phyloP scores from a whole-genome alignment of 371 early-diverging fungal species.

The Smittium mucronatum region DNA sequence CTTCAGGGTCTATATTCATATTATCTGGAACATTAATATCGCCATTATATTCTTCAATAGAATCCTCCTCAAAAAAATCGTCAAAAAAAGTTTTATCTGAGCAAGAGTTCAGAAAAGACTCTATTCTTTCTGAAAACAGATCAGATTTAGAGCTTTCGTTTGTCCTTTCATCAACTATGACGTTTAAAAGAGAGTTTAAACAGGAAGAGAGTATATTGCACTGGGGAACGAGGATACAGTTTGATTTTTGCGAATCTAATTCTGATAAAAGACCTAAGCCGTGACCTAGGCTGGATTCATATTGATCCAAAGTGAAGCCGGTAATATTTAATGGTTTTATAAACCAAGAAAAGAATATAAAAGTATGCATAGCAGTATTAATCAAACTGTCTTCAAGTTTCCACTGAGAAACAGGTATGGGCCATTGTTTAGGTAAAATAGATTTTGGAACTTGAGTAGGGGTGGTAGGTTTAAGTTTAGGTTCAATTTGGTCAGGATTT shows the following conservation, averaged over 20 bases:
- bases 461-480: background rate
- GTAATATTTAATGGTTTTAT: slow-evolving; percentile 3
- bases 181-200: slow-evolving; percentile 4
- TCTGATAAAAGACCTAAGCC: background rate
- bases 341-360: slow-evolving; percentile 9
- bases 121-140: background rate
- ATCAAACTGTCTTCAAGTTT: background rate
- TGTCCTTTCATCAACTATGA: background rate
- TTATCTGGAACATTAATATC: background rate
- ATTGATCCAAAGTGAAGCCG: slow-evolving; percentile 8
- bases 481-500: background rate
- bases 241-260: background rate
- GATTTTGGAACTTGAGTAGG: background rate
- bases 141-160: background rate
- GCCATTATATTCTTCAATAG: background rate
- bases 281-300: slow-evolving; percentile 11
- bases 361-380: slow-evolving; percentile 10
- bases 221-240: background rate
- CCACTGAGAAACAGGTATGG: slow-evolving; percentile 4
- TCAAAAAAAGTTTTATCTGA: background rate
- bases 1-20: background rate
- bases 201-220: slow-evolving; percentile 1
- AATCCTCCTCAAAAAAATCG: background rate
- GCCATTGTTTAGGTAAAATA: slow-evolving; percentile 5
- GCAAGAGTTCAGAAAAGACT: background rate